Base-by-base conservation (phyloP, 192 early-diverging fungal genomes). In the Backusella mclennaniae region DNA sequence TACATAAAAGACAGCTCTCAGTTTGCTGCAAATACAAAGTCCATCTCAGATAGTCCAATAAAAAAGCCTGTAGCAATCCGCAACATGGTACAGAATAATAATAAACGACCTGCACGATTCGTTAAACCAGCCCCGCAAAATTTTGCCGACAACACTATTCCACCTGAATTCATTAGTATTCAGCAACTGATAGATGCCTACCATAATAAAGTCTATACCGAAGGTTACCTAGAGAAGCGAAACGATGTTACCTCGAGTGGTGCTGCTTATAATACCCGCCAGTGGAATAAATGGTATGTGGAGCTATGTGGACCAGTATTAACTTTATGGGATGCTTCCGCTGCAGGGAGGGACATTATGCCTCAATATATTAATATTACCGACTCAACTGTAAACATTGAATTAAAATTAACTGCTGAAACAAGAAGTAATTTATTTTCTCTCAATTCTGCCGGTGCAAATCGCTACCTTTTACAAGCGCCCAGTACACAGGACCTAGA, bases 311-410 rank as follows among this genome's bases (percentile, higher is more conserved):
- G 94, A 23, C 87, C 92, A 9, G 82, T 90, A 35, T 81, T 95
- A 70, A 82, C 87, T 71, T 87, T 95, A 36, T 90, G 88, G 86
- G 89, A 89, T 66, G 67, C 67, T 19, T 66, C 52, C 1, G 69
- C 76, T 23, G 31, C 75, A 29, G 73, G 81, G 71, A 86, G 90
- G 66, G 79, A 82, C 74, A 80, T 86, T 6, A 81, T 87, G 23
- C 88, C 89, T 52, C 88, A 90, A 69, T 92, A 89, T 78, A 93
- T 94, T 85, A 95, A 94, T 83, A 88, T 95, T 67, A 88, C 91
- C 39, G 93, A 94, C 73, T 87, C 90, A 6, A 83, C 80, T 8
- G 88, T 89, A 52, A 85, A 89, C 35, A 89, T 92, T 75, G 86
- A 89, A 42, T 87, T 87, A 66, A 84, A 83, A 35, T 80, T 88